A percentile compares a stretch with the other conserved stretches of the same genome.
Conservation (phyloP, 495 filamentous ascomycete genomes). For the Pyronema omphalodes region DNA sequence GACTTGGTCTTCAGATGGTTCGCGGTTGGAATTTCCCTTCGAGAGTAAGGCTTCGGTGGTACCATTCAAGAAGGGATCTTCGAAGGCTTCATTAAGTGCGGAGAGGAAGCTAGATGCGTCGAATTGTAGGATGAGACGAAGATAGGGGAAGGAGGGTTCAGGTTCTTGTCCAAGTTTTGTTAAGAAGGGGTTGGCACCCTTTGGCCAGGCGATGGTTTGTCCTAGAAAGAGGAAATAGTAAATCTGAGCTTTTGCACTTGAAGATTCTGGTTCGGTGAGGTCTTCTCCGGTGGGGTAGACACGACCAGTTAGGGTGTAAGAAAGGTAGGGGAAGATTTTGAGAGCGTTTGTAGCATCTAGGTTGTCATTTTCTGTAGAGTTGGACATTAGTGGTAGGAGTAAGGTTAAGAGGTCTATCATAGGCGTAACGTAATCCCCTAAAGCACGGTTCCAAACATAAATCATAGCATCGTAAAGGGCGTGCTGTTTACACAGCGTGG, state of each 20-base stretch:
- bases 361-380: constrained; percentile 31
- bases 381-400: constrained; percentile 40
- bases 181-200: constrained; percentile 33
- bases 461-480: constrained; percentile 87
- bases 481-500: constrained; percentile 73
- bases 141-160: constrained; percentile 61
- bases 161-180: constrained; percentile 31
- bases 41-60: constrained; percentile 37
- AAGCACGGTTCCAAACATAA: constrained; percentile 87
- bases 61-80: constrained; percentile 73
- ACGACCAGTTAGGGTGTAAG: constrained; percentile 78
- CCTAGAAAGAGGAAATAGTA: constrained; percentile 90
- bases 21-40: constrained; percentile 30
- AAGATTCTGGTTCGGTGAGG: constrained; percentile 48
- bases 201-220: constrained; percentile 46
- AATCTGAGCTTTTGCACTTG: constrained; percentile 61
- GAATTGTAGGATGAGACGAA: constrained; percentile 68
- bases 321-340: constrained; percentile 90
- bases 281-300: constrained; percentile 70
- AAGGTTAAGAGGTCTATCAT: constrained; percentile 66
- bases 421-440: constrained; percentile 78
- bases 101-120: constrained; percentile 84
- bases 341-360: constrained; percentile 46
- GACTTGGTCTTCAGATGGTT: constrained; percentile 40
- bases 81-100: constrained; percentile 91